phyloP scores from a whole-genome alignment of 371 early-diverging fungal species.

The Homolaphlyctis polyrhiza region DNA sequence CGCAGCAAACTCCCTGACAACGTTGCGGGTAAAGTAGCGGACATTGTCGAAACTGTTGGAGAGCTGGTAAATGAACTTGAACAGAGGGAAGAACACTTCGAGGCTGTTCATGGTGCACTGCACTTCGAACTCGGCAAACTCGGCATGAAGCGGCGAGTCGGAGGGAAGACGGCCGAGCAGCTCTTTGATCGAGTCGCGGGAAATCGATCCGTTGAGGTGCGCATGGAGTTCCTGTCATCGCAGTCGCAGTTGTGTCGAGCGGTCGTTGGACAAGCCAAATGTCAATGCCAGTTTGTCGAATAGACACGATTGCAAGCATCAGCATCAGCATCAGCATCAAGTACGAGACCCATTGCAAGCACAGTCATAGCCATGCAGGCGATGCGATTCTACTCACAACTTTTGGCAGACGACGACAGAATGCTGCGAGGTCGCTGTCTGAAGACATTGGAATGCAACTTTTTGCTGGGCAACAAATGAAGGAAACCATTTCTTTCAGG shows the following conservation, averaged over 20 bases:
- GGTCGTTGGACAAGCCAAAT: no score
- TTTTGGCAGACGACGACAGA: constrained; percentile 37
- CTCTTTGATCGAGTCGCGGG: constrained; percentile 38
- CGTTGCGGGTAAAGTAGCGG: constrained; percentile 32
- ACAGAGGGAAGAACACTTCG: constrained; percentile 51
- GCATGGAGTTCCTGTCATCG: constrained; percentile 54
- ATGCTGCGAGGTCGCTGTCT: constrained; percentile 1
- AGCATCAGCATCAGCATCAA: no score
- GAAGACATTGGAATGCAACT: no score
- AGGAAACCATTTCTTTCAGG: neutral
- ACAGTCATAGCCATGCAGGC: no score
- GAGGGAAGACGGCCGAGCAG: constrained; percentile 20
- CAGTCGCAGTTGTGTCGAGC: no score
- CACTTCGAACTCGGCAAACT: constrained; percentile 13
- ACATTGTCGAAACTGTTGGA: constrained; percentile 47
- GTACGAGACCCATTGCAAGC: no score
- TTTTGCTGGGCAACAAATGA: neutral
- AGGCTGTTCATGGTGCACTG: constrained; percentile 26
- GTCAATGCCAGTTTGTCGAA: no score
- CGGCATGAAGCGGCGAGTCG: constrained; percentile 28
- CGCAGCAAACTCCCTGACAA: constrained; percentile 51
- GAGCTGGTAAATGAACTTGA: constrained; percentile 51
- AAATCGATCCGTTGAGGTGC: constrained; percentile 57
- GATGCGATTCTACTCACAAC: no score
- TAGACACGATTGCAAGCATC: no score